Conservation (phyloP, 2,329 filamentous ascomycete genomes). For the Fusarium sp. region DNA sequence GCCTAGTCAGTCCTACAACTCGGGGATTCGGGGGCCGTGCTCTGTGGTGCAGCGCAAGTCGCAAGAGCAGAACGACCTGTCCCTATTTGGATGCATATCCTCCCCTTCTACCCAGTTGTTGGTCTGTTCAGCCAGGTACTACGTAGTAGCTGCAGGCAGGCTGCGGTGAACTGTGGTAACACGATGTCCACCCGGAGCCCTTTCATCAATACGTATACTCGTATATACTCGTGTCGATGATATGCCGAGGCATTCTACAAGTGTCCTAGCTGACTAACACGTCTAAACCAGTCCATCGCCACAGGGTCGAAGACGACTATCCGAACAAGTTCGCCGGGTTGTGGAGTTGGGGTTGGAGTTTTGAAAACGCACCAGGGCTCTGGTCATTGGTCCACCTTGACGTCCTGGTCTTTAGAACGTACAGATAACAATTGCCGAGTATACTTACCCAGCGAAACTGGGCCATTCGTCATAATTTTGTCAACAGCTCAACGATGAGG, state of each 20-base stretch:
- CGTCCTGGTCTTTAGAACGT: constrained; percentile 2
- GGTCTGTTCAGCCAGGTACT: constrained; percentile 12
- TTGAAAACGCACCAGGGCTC: background rate
- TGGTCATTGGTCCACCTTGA: constrained; percentile 10
- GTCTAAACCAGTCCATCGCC: background rate
- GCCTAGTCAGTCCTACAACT: background rate
- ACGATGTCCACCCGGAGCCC: background rate
- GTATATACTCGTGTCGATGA: background rate
- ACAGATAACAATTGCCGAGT: too few relatives aligned
- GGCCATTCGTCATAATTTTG: constrained; percentile 7
- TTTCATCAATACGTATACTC: constrained; percentile 1
- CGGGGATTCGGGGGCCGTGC: background rate
- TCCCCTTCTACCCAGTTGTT: constrained; percentile 1
- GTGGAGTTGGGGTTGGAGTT: background rate
- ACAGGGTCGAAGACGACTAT: background rate
- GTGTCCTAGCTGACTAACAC: constrained; percentile 28
- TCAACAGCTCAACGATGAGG: constrained; percentile 2
- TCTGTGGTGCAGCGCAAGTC: background rate
- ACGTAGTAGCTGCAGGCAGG: constrained; percentile 8
- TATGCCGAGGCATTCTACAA: constrained; percentile 41
- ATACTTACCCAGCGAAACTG: background rate
- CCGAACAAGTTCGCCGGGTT: constrained; percentile 1
- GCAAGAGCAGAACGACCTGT: constrained; percentile 9
- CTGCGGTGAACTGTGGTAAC: background rate
- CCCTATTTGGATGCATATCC: background rate